Base-by-base conservation (phyloP, 805 yeast species). In the Schizosaccharomyces lindneri region DNA sequence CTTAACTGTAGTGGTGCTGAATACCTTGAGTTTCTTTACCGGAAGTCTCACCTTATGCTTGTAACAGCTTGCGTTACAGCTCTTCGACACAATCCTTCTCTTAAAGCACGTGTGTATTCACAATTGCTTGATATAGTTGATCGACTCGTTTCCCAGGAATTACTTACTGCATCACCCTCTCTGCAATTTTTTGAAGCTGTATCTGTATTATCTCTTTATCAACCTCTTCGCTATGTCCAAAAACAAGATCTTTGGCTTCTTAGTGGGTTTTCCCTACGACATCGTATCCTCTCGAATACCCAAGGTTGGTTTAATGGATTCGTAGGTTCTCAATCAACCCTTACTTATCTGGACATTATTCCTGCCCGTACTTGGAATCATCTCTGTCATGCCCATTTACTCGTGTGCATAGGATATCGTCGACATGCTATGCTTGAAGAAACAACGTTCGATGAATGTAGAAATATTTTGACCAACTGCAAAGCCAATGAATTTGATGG, bases 171-270 rank as follows among this genome's bases (percentile, higher is more conserved):
- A 24, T 21, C 57, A 24, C 57, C 57, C n/a, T 51, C 57, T 29
- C 36, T 51, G 9, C 57, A 51, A 17, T 51, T 51, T 51, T 51
- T 51, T 29, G 57, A 51, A 17, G 57, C 57, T 29, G 57, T 51
- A 6, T 51, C 57, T 29, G 27, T 51, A 5, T 29, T 51, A 6
- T 19, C 57, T 29, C 39, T 51, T 1, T 51, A 51, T 24, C 36
- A 17, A 51, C 57, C 57, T 21, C 36, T 51, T 21, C 31, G 57
- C 6, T 29, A 19, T 24, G 31, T 29, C 6, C 57, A 51, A 51
- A 51, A 29, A 51, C 57, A 51, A 24, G 57, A 51, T 24, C 57
- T 51, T 17, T 51, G 57, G 57, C 57, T 51, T n/a, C 57, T 51
- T 6, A 51, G 57, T 5, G 57, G 57, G 36, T 51, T 51, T 51